These are phyloP conservation scores for Podospora conica DNA, from an alignment of 495 filamentous ascomycete species.

Conservation along the genomic window DNA sequence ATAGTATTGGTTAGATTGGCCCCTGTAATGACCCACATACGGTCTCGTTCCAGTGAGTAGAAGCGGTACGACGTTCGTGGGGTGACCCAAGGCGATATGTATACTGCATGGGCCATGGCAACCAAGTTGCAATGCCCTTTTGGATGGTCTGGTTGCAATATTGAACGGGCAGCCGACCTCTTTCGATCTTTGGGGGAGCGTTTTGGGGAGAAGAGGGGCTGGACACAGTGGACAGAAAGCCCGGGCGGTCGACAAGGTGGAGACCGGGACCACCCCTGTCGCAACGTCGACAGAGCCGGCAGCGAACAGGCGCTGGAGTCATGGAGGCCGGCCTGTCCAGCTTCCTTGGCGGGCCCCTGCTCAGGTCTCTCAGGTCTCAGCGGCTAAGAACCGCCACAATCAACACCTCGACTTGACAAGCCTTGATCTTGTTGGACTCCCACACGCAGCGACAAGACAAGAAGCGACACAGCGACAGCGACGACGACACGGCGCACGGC, in stretches of 20 bases:
- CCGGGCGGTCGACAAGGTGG: no score
- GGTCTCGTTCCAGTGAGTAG: no score
- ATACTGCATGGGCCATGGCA: neutral
- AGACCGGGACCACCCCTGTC: neutral
- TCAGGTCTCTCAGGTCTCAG: constrained; percentile 2
- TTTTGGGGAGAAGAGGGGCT: neutral
- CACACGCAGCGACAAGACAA: neutral
- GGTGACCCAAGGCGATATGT: neutral
- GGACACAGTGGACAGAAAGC: neutral
- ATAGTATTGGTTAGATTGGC: no score
- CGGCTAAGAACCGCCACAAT: constrained; percentile 20
- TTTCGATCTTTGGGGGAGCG: neutral
- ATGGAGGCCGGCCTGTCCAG: neutral
- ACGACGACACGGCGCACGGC: neutral
- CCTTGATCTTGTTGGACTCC: neutral
- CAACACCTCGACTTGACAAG: constrained; percentile 9
- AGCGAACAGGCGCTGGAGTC: neutral
- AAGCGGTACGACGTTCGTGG: neutral
- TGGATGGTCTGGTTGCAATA: neutral
- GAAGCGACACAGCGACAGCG: neutral
- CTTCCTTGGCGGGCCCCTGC: neutral
- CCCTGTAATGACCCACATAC: no score
- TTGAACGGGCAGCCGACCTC: neutral
- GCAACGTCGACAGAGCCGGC: neutral
- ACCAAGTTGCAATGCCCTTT: neutral